These are phyloP conservation scores for Tardiomyces depauwii DNA, from an alignment of 1,139 yeast genomes.

Conservation along the genomic window DNA sequence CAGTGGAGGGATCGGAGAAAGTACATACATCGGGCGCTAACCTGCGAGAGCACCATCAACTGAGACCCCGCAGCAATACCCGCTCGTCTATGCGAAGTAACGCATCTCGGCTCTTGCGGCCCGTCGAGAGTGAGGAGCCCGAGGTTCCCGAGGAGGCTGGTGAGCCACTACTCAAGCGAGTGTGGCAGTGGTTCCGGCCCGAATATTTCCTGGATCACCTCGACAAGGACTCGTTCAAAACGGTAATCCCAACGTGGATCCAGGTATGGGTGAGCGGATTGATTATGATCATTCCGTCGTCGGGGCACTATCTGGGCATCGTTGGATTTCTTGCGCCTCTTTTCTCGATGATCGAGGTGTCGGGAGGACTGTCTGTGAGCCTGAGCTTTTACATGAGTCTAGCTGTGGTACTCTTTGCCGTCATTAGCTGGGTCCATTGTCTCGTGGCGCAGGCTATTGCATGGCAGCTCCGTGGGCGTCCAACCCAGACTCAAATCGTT, in stretches of 20 bases:
- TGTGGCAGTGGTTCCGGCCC: conserved; percentile 14
- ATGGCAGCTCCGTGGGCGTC: conserved; percentile 17
- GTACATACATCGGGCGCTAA: no score
- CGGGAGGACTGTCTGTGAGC: conserved; percentile 18
- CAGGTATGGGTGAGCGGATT: conserved; percentile 16
- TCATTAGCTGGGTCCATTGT: conserved; percentile 13
- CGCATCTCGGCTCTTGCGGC: no score
- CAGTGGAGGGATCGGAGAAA: no score
- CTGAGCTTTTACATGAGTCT: conserved; percentile 11
- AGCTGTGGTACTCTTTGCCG: conserved; percentile 9
- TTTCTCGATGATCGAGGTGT: conserved; percentile 16
- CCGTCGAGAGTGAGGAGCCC: no score
- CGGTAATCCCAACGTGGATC: conserved; percentile 19
- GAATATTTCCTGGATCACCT: conserved; percentile 18
- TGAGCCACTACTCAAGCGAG: background rate
- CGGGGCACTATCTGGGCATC: conserved; percentile 17
- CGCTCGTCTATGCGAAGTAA: no score
- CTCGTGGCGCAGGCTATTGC: conserved; percentile 18
- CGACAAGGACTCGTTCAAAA: conserved; percentile 15
- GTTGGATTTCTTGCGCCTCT: conserved; percentile 19
- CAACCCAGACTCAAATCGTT: conserved; percentile 9
- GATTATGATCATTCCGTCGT: conserved; percentile 9
- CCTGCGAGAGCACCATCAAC: no score
- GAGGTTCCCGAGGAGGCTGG: no score
- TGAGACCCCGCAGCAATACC: no score